Evolutionary conservation across 306 rosid genomes (phyloP).

Genomic region (Trifolium subterraneum): DNA sequence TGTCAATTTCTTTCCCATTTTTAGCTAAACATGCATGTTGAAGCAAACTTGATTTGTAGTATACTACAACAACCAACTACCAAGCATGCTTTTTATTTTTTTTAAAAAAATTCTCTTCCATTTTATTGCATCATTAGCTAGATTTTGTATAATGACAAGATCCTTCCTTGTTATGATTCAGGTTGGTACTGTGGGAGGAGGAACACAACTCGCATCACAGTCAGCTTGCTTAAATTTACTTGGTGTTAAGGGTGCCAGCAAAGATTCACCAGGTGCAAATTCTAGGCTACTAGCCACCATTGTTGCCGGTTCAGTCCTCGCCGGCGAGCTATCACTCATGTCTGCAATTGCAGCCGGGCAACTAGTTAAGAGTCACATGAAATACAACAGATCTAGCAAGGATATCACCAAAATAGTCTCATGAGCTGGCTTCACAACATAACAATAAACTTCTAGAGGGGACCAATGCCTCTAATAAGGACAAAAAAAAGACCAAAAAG

Average conservation of each 20-base stretch:
- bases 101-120: not conserved
- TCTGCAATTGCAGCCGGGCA: slow-evolving; percentile 80
- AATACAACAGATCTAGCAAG: slow-evolving; percentile 71
- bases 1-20: not conserved
- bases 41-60: slow-evolving; percentile 15
- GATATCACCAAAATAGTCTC: slow-evolving; percentile 46
- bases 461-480: slow-evolving; percentile 23
- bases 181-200: slow-evolving; percentile 86
- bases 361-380: slow-evolving; percentile 84
- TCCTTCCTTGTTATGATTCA: slow-evolving; percentile 37
- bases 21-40: slow-evolving; percentile 1
- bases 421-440: slow-evolving; percentile 34
- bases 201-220: slow-evolving; percentile 77
- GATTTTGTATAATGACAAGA: slow-evolving; percentile 11
- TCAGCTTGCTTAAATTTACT: slow-evolving; percentile 77
- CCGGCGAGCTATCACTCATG: slow-evolving; percentile 72
- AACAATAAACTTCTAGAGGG: not conserved
- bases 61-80: not conserved
- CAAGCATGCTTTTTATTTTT: not conserved
- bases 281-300: slow-evolving; percentile 63
- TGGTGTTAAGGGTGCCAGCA: slow-evolving; percentile 73
- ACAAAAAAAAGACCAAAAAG: slow-evolving; percentile 20
- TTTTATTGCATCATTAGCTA: slow-evolving; percentile 25
- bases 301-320: slow-evolving; percentile 71
- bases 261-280: slow-evolving; percentile 66